Evolutionary conservation across 2,329 filamentous ascomycete genomes (phyloP).

Genomic region (Colletotrichum lindemuthianum): DNA sequence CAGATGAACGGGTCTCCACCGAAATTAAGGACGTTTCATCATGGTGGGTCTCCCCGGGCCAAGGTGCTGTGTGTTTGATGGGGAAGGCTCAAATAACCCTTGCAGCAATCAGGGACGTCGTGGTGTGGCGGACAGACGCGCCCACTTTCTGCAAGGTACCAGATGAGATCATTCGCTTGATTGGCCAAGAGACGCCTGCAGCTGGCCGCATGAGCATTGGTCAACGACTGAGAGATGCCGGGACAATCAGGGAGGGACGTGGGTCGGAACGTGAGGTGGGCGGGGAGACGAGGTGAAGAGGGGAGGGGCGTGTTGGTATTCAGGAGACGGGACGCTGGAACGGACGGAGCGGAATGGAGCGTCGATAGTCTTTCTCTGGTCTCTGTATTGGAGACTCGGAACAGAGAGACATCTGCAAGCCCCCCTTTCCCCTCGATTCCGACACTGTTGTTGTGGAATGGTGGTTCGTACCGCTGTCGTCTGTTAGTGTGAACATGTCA

Average conservation of each 20-base stretch:
- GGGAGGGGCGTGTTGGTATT: conserved; percentile 2
- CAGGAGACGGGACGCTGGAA: conserved; percentile 18
- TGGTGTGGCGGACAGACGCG: no score
- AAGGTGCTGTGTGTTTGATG: conserved; percentile 35
- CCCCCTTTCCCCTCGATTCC: conserved; percentile 13
- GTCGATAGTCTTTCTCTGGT: background rate
- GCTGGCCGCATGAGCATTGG: conserved; percentile 22
- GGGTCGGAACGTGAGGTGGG: conserved; percentile 14
- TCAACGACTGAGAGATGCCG: conserved; percentile 5
- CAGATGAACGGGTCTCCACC: conserved; percentile 37
- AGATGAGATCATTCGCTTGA: conserved; percentile 24
- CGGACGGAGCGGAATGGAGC: background rate
- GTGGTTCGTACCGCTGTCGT: background rate
- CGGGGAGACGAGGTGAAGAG: background rate
- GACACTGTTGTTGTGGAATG: background rate
- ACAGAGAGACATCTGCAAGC: conserved; percentile 12
- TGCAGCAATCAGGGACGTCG: conserved; percentile 36
- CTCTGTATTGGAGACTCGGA: background rate
- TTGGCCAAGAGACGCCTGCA: background rate
- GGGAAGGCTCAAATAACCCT: conserved; percentile 26
- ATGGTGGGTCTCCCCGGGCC: conserved; percentile 24
- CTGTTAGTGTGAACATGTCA: conserved; percentile 18
- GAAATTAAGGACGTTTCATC: conserved; percentile 38
- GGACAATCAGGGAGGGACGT: conserved; percentile 3
- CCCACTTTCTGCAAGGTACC: conserved; percentile 37